Evolutionary conservation across 371 early-diverging fungal genomes (phyloP), one percentile per base, ranked within the genome.

Genomic region (Rhizomucor miehei): DNA sequence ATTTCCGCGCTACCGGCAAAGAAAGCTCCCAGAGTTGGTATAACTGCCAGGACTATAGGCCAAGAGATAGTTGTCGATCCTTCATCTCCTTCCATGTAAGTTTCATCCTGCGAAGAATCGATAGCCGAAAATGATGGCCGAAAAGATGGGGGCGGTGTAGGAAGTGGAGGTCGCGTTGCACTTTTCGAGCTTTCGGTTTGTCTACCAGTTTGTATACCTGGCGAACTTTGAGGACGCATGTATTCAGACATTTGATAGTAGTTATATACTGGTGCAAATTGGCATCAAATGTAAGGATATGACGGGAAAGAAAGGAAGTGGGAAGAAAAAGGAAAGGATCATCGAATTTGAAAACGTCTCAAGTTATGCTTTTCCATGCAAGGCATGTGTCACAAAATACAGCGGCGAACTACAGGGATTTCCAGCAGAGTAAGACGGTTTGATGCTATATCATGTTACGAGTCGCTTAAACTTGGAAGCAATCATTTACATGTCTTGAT

Each of bases 11-110:
- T 84, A 16, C 85, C 88, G 54, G 74, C 80, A 56, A 85, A 57
- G 51, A 87, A 79, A 0, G 85, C 72, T 5, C 84, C 85, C n/a
- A 85, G 51, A 1, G 86, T 81, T 0, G 88, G 88, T 24, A 84
- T 57, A 21, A 82, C 67, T 6, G 86, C 85, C 35, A 87, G 65
- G 11, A 82, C 45, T 35, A 87, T 85, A 2, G 88, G 88, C 86
- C 86, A 87, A n/a, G 73, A 73, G 20, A 76, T 46, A 6, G 65
- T 44, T 10, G 65, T 43, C 0, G 71, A 64, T 21, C 66, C 60
- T 4, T 59, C 50, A 38, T 34, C 36, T 44, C 24, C 21, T 52
- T 2, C 40, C 20, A 13, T 6, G 19, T 3, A 23, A 19, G n/a
- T 19, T 0, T 14, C 16, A 6, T 21, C 23, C 52, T 1, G 43